These are phyloP conservation scores for Entomophthora muscae DNA, from an alignment of 371 early-diverging fungal species.

Conservation along the genomic window DNA sequence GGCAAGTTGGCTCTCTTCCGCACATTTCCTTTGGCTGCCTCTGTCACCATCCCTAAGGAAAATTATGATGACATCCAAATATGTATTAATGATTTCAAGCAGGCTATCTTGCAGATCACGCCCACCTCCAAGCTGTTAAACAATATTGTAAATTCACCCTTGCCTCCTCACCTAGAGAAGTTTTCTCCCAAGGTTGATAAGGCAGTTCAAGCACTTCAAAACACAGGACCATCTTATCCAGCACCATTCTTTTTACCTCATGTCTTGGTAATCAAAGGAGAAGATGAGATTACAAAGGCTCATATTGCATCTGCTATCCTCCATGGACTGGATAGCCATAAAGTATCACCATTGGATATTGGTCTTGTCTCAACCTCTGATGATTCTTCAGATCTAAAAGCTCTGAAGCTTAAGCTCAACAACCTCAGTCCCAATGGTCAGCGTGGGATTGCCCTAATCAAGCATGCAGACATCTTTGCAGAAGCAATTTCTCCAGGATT, in stretches of 20 bases:
- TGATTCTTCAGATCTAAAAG: not conserved
- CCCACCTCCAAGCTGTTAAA: not conserved
- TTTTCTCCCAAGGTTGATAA: not conserved
- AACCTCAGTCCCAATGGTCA: not conserved
- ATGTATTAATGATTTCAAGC: not conserved
- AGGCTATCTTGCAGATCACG: not conserved
- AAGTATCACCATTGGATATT: not conserved
- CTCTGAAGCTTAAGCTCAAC: not conserved
- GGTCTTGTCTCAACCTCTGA: not conserved
- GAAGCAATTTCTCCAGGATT: not conserved
- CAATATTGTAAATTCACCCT: not conserved
- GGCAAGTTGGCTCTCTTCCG: slow-evolving; percentile 52
- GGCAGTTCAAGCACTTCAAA: not conserved
- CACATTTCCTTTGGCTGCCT: not conserved
- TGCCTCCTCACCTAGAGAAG: not conserved
- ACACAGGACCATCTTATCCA: not conserved
- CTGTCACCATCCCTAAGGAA: not conserved
- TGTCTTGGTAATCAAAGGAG: not conserved
- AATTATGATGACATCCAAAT: not conserved
- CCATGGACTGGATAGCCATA: not conserved
- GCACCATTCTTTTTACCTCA: not conserved
- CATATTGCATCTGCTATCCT: not conserved
- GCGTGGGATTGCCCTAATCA: not conserved
- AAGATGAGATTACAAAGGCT: not conserved
- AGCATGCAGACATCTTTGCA: not conserved